Evolutionary conservation across 495 filamentous ascomycete genomes (phyloP).

Genomic region (Hypoxylon rickii): DNA sequence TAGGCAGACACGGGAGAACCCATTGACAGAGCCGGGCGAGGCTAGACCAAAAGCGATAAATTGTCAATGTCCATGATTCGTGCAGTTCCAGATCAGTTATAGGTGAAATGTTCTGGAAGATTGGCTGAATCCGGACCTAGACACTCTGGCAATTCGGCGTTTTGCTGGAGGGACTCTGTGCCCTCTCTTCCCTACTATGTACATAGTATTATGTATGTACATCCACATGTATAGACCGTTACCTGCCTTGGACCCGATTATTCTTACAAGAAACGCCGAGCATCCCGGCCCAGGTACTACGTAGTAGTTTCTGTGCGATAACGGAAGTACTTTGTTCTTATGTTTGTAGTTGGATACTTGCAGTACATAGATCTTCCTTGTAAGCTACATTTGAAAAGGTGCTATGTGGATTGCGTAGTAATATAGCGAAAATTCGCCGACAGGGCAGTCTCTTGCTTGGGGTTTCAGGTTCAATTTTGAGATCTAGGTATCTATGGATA

Average conservation of each 20-base stretch:
- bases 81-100: constrained; percentile 2
- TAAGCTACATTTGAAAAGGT: too few species aligned
- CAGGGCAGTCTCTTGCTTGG: constrained; percentile 1
- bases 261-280: constrained; percentile 6
- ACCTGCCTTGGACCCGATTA: background rate
- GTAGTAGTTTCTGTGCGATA: constrained; percentile 24
- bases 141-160: constrained; percentile 12
- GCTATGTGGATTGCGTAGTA: too few species aligned
- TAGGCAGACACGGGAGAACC: constrained; percentile 25
- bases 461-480: constrained; percentile 5
- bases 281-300: too few species aligned
- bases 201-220: too few species aligned
- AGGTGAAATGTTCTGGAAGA: constrained; percentile 10
- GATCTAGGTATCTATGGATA: too few species aligned
- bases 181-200: constrained; percentile 9
- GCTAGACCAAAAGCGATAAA: constrained; percentile 19
- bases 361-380: too few species aligned
- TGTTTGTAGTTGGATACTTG: too few species aligned
- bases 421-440: too few species aligned
- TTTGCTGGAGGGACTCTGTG: background rate
- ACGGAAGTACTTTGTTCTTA: too few species aligned
- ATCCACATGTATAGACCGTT: too few species aligned
- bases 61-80: constrained; percentile 8
- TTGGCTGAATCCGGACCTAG: constrained; percentile 18
- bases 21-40: constrained; percentile 22